Evolutionary conservation across 495 filamentous ascomycete species (phyloP).

Genomic region (Xylaria intraflava): DNA sequence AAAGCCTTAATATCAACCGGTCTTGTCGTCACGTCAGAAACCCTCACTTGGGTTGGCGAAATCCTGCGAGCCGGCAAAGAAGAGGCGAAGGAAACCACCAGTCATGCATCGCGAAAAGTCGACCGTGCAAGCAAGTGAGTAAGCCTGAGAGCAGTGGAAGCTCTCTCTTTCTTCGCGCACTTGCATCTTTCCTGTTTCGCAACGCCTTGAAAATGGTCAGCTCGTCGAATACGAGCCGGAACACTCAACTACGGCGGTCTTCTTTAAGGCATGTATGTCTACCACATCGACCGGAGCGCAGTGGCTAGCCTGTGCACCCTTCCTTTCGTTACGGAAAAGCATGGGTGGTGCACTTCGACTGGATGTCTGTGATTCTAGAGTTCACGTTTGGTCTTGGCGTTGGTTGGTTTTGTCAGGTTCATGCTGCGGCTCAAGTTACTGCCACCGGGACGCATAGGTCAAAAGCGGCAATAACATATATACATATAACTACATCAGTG

Average conservation of each 20-base stretch:
- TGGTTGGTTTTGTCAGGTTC: neutral
- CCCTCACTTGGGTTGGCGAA: conserved; percentile 50
- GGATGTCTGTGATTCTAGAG: conserved; percentile 1
- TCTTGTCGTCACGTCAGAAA: conserved; percentile 63
- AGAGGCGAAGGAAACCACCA: conserved; percentile 42
- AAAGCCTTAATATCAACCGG: conserved; percentile 73
- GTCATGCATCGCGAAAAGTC: conserved; percentile 9
- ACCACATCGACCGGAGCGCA: neutral
- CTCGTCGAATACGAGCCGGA: neutral
- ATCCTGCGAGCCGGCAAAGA: conserved; percentile 55
- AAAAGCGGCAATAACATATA: conserved; percentile 2
- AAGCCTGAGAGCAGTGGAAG: neutral
- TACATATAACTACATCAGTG: neutral
- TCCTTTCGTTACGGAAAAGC: neutral
- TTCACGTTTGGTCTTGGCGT: neutral
- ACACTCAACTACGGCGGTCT: neutral
- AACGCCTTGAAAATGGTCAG: neutral
- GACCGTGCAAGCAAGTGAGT: neutral
- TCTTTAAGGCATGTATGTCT: neutral
- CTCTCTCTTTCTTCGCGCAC: neutral
- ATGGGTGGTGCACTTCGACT: neutral
- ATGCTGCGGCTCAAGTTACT: neutral
- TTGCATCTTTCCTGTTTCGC: neutral
- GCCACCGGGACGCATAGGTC: neutral
- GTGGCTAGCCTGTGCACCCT: neutral